phyloP scores from a whole-genome alignment of 2,329 filamentous ascomycete species.

The Alternaria gansuensis region DNA sequence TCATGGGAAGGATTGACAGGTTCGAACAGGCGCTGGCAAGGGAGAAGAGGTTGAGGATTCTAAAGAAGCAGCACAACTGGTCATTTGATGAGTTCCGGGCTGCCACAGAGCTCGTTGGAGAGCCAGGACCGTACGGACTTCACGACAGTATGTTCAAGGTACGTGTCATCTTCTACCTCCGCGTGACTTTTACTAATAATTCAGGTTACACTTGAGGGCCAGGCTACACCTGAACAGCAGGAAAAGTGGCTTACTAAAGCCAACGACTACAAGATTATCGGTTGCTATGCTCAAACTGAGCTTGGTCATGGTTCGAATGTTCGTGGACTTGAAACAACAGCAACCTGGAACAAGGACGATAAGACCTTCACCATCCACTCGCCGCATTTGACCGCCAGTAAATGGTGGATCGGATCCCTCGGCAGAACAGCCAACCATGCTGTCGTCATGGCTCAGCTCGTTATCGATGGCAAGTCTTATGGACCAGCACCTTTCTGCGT shows the following conservation, averaged over 20 bases:
- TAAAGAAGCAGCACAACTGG: constrained; percentile 74
- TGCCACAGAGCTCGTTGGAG: constrained; percentile 74
- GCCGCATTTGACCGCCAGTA: constrained; percentile 76
- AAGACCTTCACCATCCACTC: constrained; percentile 80
- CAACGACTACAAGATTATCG: constrained; percentile 74
- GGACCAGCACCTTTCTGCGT: constrained; percentile 83
- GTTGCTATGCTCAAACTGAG: constrained; percentile 84
- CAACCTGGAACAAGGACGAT: constrained; percentile 76
- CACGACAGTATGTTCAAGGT: constrained; percentile 76
- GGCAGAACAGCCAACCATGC: constrained; percentile 80
- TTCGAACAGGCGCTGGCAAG: constrained; percentile 75
- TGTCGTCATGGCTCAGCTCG: constrained; percentile 80
- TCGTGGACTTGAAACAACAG: constrained; percentile 69
- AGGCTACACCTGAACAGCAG: constrained; percentile 77
- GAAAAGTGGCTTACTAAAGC: constrained; percentile 75
- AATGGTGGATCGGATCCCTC: constrained; percentile 86
- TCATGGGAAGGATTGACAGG: constrained; percentile 72
- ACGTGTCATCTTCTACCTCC: constrained; percentile 25
- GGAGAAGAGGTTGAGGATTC: constrained; percentile 73
- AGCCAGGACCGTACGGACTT: constrained; percentile 77
- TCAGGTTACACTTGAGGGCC: constrained; percentile 73
- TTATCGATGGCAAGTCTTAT: constrained; percentile 71
- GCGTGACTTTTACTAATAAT: constrained; percentile 18
- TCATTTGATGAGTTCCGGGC: constrained; percentile 67
- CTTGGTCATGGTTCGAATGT: constrained; percentile 80